Percentiles rank a stretch among this genome's conserved stretches.
Conservation (phyloP, 73 alveolate genomes). For the Tetrahymena thermophila region DNA sequence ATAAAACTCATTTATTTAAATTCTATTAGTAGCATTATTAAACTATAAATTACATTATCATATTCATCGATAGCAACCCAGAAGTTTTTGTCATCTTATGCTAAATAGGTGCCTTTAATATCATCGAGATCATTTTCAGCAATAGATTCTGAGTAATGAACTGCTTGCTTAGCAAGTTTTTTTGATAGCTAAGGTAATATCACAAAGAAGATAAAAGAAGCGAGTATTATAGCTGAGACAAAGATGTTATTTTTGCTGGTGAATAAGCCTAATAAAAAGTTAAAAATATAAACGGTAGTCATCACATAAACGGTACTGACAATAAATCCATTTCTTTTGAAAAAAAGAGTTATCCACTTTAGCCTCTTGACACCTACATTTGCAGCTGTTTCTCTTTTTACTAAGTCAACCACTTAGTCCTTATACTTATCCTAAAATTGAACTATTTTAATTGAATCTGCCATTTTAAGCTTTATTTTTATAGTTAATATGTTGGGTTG, state of each 20-base stretch:
- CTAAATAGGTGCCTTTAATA: not conserved
- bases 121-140: conserved; percentile 3
- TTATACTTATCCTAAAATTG: not conserved
- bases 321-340: not conserved
- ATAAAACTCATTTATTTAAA: not conserved
- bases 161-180: not conserved
- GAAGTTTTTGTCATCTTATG: not conserved
- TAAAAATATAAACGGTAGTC: not conserved
- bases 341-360: not conserved
- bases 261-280: not conserved
- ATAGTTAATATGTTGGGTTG: not conserved
- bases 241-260: not conserved
- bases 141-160: not conserved
- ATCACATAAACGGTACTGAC: not conserved
- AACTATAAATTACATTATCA: not conserved
- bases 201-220: not conserved
- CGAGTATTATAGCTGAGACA: not conserved
- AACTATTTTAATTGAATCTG: not conserved
- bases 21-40: not conserved
- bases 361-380: not conserved
- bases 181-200: not conserved
- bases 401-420: not conserved
- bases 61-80: not conserved
- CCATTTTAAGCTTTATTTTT: not conserved
- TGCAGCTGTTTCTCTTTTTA: not conserved